Evolutionary conservation across 1,284 basidiomycete genomes (phyloP), one percentile per base, ranked within the genome.

Genomic region (Melampsora larici-populina): DNA sequence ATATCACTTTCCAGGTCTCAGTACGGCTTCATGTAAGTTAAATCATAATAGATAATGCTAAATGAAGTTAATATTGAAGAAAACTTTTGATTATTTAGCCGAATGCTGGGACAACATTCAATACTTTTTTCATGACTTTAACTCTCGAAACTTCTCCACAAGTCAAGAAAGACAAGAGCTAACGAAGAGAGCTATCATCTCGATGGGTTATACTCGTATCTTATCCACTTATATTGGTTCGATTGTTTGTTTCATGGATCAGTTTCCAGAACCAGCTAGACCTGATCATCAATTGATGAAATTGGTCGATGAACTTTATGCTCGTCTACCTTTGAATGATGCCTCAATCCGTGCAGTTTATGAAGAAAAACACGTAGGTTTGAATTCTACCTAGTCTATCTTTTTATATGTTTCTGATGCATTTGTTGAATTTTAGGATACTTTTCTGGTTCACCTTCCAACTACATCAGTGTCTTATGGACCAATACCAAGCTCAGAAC

Each of bases 101-200:
- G 29, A 77, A 49, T 63, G 55, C 46, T 77, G 75, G 75, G 43
- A 64, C 11, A 60, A 60, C 36, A 64, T 77, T 36, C 66, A 77
- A 69, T 33, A 43, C 18, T 63, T 77, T 18, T 63, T 77, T 26
- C 24, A 69, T 6, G 75, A 70, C 60, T 77, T 77, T 36, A 77
- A 77, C 24, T 40, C 26, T n/a, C 33, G 66, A 21, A 70, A 70
- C 46, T 77, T 77, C 48, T 77, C 75, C 2, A 77, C 75, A 4
- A 77, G 75, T 63, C 75, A 58, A 26, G 75, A 77, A 29, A 65
- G 75, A 5, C 55, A 67, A 51, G 66, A 77, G 63, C 69, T 70
- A 2, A 77, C 75, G 13, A 77, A 77, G 33, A 65, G 75, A 33
- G 67, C 60, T 18, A 60, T 70, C 40, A 69, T 77, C 60, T 77